Evolutionary conservation across 192 early-diverging fungal species (phyloP), one percentile per base, ranked within the genome.

Genomic region (Backusella circina): DNA sequence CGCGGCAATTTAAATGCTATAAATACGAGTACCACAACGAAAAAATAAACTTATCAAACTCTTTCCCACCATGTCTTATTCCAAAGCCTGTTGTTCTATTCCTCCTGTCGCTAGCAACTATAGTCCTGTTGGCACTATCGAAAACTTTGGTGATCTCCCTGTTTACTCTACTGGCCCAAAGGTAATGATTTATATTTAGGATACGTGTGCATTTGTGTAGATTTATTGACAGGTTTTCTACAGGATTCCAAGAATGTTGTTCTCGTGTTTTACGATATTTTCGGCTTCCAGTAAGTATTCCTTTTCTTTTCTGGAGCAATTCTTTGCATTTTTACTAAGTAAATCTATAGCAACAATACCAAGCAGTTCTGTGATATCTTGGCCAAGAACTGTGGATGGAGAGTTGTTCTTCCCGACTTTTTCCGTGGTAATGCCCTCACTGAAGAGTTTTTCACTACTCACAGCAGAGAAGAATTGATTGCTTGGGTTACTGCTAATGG

Each of bases 241-340:
- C 21, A 84, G 77, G 79, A 80, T 33, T 80, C 91, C 32, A 85
- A 88, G 84, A 87, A 88, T 13, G 90, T 83, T n/a, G 71, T 93
- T 69, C 50, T 93, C 3, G 80, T 87, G 75, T 86, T 89, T 79
- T 92, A 92, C 70, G 92, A 93, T 69, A 84, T 93, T 68, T 93
- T 92, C 78, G 90, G 84, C 0, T 83, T 83, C 65, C 84, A 87
- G 75, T 81, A 77, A 73, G 79, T 74, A 39, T 23, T 30, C 18
- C 35, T 10, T 51, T 30, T 28, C 18, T 8, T 23, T 39, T 70
- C 15, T 16, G 3, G 15, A 18, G 13, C 39, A 41, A 4, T 35
- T 13, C 31, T n/a, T 5, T 50, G 13, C 6, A 3, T 5, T 51
- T 26, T 61, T 28, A 28, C 54, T 18, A 23, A 12, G 32, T 44